phyloP scores from a whole-genome alignment of 2,329 filamentous ascomycete species.

The Ceratocystis albifundus region DNA sequence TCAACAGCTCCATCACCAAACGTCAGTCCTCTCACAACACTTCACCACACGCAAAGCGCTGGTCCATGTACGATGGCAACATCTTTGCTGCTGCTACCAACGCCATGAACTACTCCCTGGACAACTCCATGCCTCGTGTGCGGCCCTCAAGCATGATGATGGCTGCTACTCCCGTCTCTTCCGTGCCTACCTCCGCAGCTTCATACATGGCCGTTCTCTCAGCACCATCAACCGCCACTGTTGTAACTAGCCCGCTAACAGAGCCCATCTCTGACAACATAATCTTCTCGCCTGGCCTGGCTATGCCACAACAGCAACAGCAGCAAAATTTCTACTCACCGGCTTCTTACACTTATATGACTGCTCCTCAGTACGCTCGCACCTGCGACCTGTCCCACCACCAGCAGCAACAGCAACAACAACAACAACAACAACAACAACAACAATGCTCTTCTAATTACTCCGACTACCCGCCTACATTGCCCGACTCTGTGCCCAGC shows the following conservation, averaged over 20 bases:
- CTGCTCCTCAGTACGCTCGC: conserved; percentile 3
- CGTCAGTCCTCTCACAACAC: conserved; percentile 13
- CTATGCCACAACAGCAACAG: background rate
- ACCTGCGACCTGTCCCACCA: background rate
- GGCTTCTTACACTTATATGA: background rate
- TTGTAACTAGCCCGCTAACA: conserved; percentile 11
- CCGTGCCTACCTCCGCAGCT: conserved; percentile 1
- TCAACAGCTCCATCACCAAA: conserved; percentile 20
- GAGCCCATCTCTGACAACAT: conserved; percentile 13
- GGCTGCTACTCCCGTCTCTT: conserved; percentile 2
- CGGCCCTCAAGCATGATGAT: conserved; percentile 18
- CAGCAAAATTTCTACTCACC: conserved; percentile 12
- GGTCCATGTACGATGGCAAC: conserved; percentile 20
- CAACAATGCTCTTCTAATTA: background rate
- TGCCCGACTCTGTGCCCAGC: conserved; percentile 14
- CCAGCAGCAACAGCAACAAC: conserved; percentile 19
- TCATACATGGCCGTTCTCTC: conserved; percentile 16
- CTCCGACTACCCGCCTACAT: conserved; percentile 14
- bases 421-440: conserved; percentile 15
- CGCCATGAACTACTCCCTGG: conserved; percentile 13
- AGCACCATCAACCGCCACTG: background rate
- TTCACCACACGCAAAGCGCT: conserved; percentile 18
- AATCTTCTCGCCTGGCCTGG: conserved; percentile 19
- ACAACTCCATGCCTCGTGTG: conserved; percentile 8
- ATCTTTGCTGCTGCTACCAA: conserved; percentile 11